phyloP scores from a whole-genome alignment of 2,329 filamentous ascomycete genomes.

The Pseudocercospora fijiensis region DNA sequence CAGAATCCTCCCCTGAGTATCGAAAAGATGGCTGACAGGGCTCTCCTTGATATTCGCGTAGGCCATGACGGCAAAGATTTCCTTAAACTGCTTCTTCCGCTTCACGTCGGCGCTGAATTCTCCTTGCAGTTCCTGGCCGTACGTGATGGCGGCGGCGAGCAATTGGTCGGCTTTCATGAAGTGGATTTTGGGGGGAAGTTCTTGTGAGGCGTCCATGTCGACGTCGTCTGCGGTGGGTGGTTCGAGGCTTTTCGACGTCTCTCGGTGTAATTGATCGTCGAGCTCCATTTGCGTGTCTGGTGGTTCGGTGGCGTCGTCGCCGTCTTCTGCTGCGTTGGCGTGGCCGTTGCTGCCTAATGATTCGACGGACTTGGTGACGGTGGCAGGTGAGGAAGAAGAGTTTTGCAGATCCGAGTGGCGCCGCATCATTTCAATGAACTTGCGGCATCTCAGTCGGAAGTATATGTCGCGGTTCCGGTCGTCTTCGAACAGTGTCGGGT shows the following conservation, averaged over 20 bases:
- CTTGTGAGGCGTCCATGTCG: constrained; percentile 37
- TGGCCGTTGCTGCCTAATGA: constrained; percentile 35
- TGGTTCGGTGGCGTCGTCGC: constrained; percentile 50
- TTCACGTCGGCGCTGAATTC: constrained; percentile 76
- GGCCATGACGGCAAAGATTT: constrained; percentile 85
- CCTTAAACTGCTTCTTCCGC: constrained; percentile 69
- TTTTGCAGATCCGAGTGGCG: constrained; percentile 65
- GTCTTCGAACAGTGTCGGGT: constrained; percentile 74
- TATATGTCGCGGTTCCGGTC: constrained; percentile 71
- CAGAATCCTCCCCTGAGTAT: constrained; percentile 68
- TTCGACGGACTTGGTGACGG: constrained; percentile 30
- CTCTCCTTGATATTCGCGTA: constrained; percentile 79
- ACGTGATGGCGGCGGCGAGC: constrained; percentile 69
- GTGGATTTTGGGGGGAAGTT: constrained; percentile 31
- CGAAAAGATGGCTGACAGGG: constrained; percentile 74
- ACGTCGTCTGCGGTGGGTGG: constrained; percentile 34
- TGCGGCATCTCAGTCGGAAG: constrained; percentile 83
- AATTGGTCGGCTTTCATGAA: constrained; percentile 49
- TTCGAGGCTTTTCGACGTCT: constrained; percentile 25
- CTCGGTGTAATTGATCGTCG: constrained; percentile 50
- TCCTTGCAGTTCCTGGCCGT: constrained; percentile 73
- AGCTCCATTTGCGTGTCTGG: constrained; percentile 55
- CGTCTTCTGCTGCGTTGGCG: constrained; percentile 26
- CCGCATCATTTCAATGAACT: constrained; percentile 93
- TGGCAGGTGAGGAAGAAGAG: constrained; percentile 35